Base-by-base conservation (phyloP, 169 alveolate species). In the Toxoplasma gondii region DNA sequence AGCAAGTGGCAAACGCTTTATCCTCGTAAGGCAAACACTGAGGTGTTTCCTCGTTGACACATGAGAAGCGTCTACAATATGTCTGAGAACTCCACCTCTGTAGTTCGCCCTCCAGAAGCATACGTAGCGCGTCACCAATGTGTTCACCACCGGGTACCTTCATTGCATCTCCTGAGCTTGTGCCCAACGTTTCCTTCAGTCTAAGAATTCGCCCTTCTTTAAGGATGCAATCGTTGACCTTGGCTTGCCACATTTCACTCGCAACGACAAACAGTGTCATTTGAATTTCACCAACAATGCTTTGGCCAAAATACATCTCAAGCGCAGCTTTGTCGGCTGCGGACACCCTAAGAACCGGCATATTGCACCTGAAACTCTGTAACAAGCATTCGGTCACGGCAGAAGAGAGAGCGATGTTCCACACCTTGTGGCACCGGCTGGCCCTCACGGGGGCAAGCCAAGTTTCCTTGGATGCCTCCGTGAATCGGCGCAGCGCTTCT, bases 181-280 rank as follows among this genome's bases (percentile, higher is more conserved):
- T 27, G n/a, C 22, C 74, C 34, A 64, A 1, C 24, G 7, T 7
- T 1, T 16, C n/a, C 74, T 19, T 64, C 74, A 22, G 29, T 64
- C n/a, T 38, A 17, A 78, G 45, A 78, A 2, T n/a, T 10, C 86
- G 86, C 9, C 86, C 45, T n/a, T 78, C 86, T 16, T n/a, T 19
- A 1, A 78, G n/a, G 45, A 78, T n/a, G 22, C 12, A 78, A n/a
- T 38, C 86, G 43, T 19, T 78, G 1, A 78, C 19, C 22, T 4
- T n/a, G 29, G 86, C 86, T n/a, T 78, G 86, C 86, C 86, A 78
- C 86, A n/a, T 19, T 78, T 78, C 86, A 64, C 74, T 64, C n/a
- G 74, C 74, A 16, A 64, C 74, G 74, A 31, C n/a, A 1, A 4
- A 64, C 74, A 64, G 74, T 22, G 74, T 19, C 74, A 7, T 31